Conservation (phyloP, 2,329 filamentous ascomycete species). For the Pseudophaeomoniella oleicola region DNA sequence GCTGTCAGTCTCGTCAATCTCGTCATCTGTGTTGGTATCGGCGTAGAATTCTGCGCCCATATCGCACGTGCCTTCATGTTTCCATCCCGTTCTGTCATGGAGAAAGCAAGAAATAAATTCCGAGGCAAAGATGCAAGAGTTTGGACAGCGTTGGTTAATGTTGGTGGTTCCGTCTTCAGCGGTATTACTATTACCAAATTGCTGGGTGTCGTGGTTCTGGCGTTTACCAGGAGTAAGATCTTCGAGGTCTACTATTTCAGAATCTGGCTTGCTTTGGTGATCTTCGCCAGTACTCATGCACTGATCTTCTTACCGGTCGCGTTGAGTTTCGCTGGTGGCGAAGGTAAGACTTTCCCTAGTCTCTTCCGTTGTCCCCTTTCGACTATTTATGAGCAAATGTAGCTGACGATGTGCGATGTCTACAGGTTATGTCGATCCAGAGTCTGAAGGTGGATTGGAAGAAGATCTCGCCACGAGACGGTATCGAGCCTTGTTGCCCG, state of each 20-base stretch:
- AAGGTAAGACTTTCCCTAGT: conserved; percentile 34
- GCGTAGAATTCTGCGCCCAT: conserved; percentile 94
- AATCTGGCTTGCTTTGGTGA: conserved; percentile 81
- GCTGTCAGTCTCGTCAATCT: conserved; percentile 92
- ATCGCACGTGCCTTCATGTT: conserved; percentile 94
- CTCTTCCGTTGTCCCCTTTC: background rate
- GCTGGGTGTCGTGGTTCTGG: conserved; percentile 77
- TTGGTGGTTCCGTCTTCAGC: conserved; percentile 86
- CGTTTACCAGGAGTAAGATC: conserved; percentile 93
- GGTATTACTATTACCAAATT: conserved; percentile 95
- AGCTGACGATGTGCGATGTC: conserved; percentile 1
- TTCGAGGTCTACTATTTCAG: conserved; percentile 99
- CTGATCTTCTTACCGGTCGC: conserved; percentile 84
- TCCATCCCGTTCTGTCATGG: conserved; percentile 68
- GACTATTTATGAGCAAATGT: conserved; percentile 1
- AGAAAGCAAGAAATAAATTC: conserved; percentile 64
- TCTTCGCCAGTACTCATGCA: conserved; percentile 79
- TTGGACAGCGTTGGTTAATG: conserved; percentile 88
- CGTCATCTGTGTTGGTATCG: conserved; percentile 92
- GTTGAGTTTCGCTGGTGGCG: conserved; percentile 70
- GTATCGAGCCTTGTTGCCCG: conserved; percentile 62
- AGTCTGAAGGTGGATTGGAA: conserved; percentile 75
- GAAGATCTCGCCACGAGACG: conserved; percentile 71
- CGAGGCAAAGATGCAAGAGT: conserved; percentile 70
- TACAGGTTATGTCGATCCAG: conserved; percentile 69